Base-by-base conservation (phyloP, 2,329 filamentous ascomycete genomes). In the Trichoderma endophyticum region DNA sequence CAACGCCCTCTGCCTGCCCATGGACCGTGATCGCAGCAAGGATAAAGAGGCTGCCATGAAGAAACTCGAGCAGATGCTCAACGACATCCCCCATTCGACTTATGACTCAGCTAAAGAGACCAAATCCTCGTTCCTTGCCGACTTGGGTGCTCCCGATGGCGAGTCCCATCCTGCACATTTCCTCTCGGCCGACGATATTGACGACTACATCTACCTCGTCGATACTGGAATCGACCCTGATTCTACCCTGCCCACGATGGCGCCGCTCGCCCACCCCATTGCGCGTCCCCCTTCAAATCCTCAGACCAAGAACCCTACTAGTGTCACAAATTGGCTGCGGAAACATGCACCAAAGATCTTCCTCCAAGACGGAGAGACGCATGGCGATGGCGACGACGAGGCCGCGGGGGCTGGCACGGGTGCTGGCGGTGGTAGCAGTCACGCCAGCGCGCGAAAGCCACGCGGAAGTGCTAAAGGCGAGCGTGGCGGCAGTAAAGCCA, bases 241-340 rank as follows among this genome's bases (percentile, higher is more conserved):
- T 24, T 76, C 80, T n/a, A 80, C 82, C 62, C 77, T 87, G 73
- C 81, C 85, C 26, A 84, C 85, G 6, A 82, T 89, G 51, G 88
- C 89, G 12, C 87, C 88, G 6, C 83, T 84, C 56, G 83, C 83
- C 74, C 76, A 83, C 36, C 79, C 80, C 21, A 79, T 79, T 69
- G 77, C 78, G 28, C 79, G 80, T 72, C 81, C 79, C 70, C 82
- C 79, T 76, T 77, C 81, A 61, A 77, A 84, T 81, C 76, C 82
- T 77, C 75, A 83, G 59, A 80, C 85, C 56, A 84, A 85, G 76
- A 98, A 98, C 80, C 94, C 95, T 0, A 93, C 94, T 56, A 97
- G 93, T 72, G 95, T 97, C 3, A 97, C 97, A 83, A 98, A 97
- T 81, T 99, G 96, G 96, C 88, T 99, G 14, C 89, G 93, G 74